Evolutionary conservation across 495 filamentous ascomycete genomes (phyloP).

Genomic region (Penicillium pancosmium): DNA sequence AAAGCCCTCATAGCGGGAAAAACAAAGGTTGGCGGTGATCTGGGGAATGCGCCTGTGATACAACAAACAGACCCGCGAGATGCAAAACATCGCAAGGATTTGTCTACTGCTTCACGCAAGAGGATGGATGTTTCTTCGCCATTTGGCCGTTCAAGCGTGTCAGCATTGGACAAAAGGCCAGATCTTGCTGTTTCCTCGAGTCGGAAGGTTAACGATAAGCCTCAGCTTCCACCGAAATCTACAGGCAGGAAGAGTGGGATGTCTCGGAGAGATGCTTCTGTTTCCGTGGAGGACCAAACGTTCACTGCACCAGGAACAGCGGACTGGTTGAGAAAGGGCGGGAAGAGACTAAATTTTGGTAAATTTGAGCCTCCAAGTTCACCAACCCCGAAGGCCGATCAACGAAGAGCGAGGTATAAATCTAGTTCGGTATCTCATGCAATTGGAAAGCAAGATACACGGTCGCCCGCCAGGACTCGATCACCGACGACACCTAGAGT

Average conservation of each 20-base stretch:
- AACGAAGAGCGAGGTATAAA: constrained; percentile 23
- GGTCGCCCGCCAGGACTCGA: constrained; percentile 5
- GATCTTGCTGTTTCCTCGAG: neutral
- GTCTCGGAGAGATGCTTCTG: constrained; percentile 1
- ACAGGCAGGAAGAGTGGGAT: neutral
- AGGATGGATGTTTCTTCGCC: neutral
- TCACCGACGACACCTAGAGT: constrained; percentile 4
- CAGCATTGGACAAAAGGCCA: neutral
- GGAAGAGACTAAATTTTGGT: constrained; percentile 32
- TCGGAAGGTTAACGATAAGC: neutral
- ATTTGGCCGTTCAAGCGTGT: neutral
- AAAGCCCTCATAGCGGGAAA: neutral
- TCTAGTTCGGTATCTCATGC: constrained; percentile 7
- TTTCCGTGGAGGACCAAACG: constrained; percentile 3
- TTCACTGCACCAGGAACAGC: constrained; percentile 9
- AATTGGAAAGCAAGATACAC: constrained; percentile 5
- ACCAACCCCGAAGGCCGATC: constrained; percentile 33
- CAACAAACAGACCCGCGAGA: constrained; percentile 22
- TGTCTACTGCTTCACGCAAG: constrained; percentile 3
- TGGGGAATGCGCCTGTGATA: constrained; percentile 10
- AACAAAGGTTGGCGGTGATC: neutral
- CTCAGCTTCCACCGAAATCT: neutral
- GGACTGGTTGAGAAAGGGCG: constrained; percentile 47
- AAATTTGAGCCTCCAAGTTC: constrained; percentile 47
- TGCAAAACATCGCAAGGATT: constrained; percentile 10